phyloP scores from a whole-genome alignment of 1,139 yeast species.

The Zygoascus hellenicus region DNA sequence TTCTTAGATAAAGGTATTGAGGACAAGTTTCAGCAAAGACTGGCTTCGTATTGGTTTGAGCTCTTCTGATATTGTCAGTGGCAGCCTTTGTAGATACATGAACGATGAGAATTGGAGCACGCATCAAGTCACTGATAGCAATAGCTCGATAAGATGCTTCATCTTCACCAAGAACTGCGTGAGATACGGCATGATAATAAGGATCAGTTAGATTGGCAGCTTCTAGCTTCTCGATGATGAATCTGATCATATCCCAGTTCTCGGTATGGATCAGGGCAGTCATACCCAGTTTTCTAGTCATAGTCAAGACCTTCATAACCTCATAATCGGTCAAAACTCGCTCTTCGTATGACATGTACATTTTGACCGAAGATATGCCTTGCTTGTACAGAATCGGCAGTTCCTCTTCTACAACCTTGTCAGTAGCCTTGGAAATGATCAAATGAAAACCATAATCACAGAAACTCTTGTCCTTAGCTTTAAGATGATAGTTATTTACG shows the following conservation, averaged over 20 bases:
- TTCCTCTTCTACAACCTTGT: slow-evolving; percentile 29
- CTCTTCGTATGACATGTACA: slow-evolving; percentile 45
- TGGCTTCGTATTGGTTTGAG: slow-evolving; percentile 39
- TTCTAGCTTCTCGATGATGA: slow-evolving; percentile 37
- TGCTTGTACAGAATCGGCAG: slow-evolving; percentile 24
- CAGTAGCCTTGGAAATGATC: slow-evolving; percentile 36
- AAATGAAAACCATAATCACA: slow-evolving; percentile 46
- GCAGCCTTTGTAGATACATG: slow-evolving; percentile 45
- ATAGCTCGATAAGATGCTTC: slow-evolving; percentile 47
- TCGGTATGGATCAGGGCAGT: slow-evolving; percentile 49
- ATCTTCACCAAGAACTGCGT: slow-evolving; percentile 44
- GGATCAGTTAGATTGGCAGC: slow-evolving; percentile 38
- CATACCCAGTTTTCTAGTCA: slow-evolving; percentile 38
- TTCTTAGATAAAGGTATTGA: slow-evolving; percentile 42
- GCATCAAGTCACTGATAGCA: slow-evolving; percentile 38
- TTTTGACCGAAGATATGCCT: slow-evolving; percentile 43
- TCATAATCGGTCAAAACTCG: slow-evolving; percentile 39
- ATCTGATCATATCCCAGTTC: slow-evolving; percentile 42
- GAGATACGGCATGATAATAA: slow-evolving; percentile 41
- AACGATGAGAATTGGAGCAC: slow-evolving; percentile 42
- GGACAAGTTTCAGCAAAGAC: slow-evolving; percentile 47
- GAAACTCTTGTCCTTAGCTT: slow-evolving; percentile 35
- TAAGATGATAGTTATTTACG: slow-evolving; percentile 22
- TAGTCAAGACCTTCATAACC: slow-evolving; percentile 36
- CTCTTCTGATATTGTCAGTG: slow-evolving; percentile 37